Percentiles rank a stretch among this genome's conserved stretches.
Evolutionary conservation across 768 basidiomycete genomes (phyloP).

Genomic region (Dioszegia crocea): DNA sequence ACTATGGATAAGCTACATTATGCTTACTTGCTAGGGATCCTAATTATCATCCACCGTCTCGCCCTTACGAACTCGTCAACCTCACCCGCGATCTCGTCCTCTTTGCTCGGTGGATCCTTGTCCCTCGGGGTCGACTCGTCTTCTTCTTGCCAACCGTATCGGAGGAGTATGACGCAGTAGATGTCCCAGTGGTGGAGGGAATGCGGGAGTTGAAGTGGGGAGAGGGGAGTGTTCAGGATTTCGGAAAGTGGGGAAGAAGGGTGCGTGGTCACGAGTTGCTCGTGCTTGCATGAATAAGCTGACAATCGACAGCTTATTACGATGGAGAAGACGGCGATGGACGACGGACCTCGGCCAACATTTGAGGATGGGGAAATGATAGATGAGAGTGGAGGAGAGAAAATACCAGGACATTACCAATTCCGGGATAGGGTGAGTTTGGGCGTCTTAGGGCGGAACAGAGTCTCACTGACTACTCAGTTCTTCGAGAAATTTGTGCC

Average conservation of each 20-base stretch:
- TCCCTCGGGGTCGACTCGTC: constrained; percentile 79
- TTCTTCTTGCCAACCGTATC: constrained; percentile 79
- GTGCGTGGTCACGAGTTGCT: constrained; percentile 54
- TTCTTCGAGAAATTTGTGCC: constrained; percentile 15
- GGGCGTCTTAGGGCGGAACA: background rate
- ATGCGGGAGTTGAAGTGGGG: constrained; percentile 61
- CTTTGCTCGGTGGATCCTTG: constrained; percentile 76
- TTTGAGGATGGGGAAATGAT: constrained; percentile 31
- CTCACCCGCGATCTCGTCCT: constrained; percentile 76
- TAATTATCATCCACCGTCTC: constrained; percentile 79
- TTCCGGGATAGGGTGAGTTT: constrained; percentile 65
- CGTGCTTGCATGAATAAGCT: background rate
- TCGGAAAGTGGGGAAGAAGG: constrained; percentile 89
- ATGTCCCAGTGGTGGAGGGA: constrained; percentile 72
- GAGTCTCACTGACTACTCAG: constrained; percentile 1
- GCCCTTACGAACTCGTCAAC: constrained; percentile 84
- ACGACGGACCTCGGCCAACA: constrained; percentile 32
- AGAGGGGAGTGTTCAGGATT: constrained; percentile 71
- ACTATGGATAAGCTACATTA: background rate
- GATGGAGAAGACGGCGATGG: constrained; percentile 60
- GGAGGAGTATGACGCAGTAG: constrained; percentile 83
- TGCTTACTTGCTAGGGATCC: constrained; percentile 52
- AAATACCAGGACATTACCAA: constrained; percentile 75
- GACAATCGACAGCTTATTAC: constrained; percentile 71
- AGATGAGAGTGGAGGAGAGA: constrained; percentile 45